Evolutionary conservation across 805 yeast species (phyloP), one percentile per base, ranked within the genome.

Genomic region (Candida tibetensis): DNA sequence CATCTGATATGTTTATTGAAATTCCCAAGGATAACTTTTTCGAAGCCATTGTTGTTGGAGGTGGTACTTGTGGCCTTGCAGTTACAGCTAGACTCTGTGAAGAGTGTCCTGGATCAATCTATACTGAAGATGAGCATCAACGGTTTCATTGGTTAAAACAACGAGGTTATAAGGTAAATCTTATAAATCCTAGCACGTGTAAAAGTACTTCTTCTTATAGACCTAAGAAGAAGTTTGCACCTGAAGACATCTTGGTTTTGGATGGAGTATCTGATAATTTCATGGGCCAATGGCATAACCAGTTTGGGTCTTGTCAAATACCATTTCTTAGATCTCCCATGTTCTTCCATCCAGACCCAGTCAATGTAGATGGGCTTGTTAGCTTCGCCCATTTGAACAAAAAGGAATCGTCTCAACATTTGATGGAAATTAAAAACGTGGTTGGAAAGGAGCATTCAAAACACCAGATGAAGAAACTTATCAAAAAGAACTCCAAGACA

Each of bases 301-400:
- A 71, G 42, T 69, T 71, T 48, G 57, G 49, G 2, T 47, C 64
- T 2, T 68, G 74, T 46, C 61, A 60, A 34, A 71, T 71, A 21
- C 74, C 74, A 1, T 57, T 51, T 39, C 52, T 71, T 8, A 48
- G 76, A 16, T 65, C 72, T 4, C 76, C 76, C 3, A 71, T 71
- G 76, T 69, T 71, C 39, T 71, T 71, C 46, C 76, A 71, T 37
- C 66, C 67, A 0, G 76, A 71, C 40, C 74, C 76, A 0, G 60
- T 53, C 2, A 68, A 67, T 45, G 51, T 70, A 7, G 76, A 71
- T 45, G 73, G 69, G 0, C 44, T 71, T 57, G 60, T 63, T n/a
- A 62, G 65, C 5, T 71, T 50, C 51, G 71, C 76, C 1, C 57
- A 60, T 38, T 36, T 41, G 9, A 41, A 50, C 21, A 51, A 52